Base-by-base conservation (phyloP, 176 grass and related monocot species). In the Musa schizocarpa region DNA sequence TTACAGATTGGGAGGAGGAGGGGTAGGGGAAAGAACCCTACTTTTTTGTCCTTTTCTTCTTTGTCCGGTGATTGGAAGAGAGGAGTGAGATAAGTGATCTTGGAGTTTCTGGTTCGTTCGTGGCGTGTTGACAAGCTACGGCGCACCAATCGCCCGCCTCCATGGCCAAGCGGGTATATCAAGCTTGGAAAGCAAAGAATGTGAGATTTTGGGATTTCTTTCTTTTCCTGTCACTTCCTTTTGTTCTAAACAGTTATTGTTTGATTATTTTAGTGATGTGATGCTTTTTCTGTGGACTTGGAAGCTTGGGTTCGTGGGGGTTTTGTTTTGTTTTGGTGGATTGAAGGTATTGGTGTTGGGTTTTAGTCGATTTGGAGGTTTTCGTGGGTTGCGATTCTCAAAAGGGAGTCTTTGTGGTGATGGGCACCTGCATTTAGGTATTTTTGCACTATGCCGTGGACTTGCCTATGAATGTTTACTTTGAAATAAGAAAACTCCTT, bases 121-220 rank as follows among this genome's bases (percentile, higher is more conserved):
- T n/a, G 59, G 72, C 81, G 43, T 72, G 14, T 10, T 70, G 48
- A 70, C 9, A 17, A 48, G 65, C 65, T 26, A 56, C 77, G 13
- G 77, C 77, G 80, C 16, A 43, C 25, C 20, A 11, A 19, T 5
- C 43, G 50, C 6, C 10, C 8, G 7, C 19, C 68, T 14, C 79
- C 80, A 90, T 89, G 90, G 84, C 84, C 67, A 93, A 93, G 84
- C 94, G 86, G 73, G 86, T 91, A 9, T 87, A 89, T 81, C 84
- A 93, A 85, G 82, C 54, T 82, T 98, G 88, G 95, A 93, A 63
- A 80, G 90, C 82, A 61, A 89, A 84, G 24, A 98, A 91, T 89
- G 89, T 90, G 79, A 89, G 91, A 85, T 81, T 63, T 80, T 64
- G 79, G 52, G 0, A 43, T 43, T 12, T 57, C 72, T 74, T 56